A percentile compares a stretch with the other conserved stretches of the same genome.
These are phyloP conservation scores for Pterocarpus macrocarpus DNA, from an alignment of 306 rosid genomes.

Conservation along the genomic window DNA sequence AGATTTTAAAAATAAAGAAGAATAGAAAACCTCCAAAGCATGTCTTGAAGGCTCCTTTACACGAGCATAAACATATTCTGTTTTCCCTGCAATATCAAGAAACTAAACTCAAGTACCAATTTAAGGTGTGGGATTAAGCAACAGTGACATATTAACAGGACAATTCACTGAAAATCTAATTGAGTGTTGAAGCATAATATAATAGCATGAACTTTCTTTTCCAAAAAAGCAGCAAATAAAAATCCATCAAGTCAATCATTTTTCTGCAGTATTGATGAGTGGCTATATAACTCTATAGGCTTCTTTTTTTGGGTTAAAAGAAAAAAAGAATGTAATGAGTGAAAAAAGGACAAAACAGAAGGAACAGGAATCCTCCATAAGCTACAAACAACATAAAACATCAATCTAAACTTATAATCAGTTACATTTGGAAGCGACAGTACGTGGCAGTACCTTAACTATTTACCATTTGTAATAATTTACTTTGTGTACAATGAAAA, in stretches of 20 bases:
- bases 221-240: conserved; percentile 17
- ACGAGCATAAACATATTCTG: conserved; percentile 84
- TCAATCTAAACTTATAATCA: neutral
- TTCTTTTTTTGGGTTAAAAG: neutral
- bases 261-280: conserved; percentile 27
- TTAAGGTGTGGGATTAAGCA: conserved; percentile 8
- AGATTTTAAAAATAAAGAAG: conserved; percentile 25
- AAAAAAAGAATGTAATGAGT: neutral
- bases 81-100: conserved; percentile 78
- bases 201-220: neutral
- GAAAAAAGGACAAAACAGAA: neutral
- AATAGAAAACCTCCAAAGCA: conserved; percentile 73
- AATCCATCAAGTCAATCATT: conserved; percentile 6
- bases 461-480: neutral
- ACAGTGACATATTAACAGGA: conserved; percentile 17
- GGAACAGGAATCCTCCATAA: neutral
- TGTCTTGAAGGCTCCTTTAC: conserved; percentile 77
- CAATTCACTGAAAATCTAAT: conserved; percentile 38
- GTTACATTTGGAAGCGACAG: conserved; percentile 2
- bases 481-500: conserved; percentile 15
- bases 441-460: conserved; percentile 1
- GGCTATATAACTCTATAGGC: neutral
- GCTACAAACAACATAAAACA: neutral
- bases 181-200: conserved; percentile 10
- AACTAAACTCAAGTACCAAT: conserved; percentile 39